A percentile compares a stretch with the other conserved stretches of the same genome.
Evolutionary conservation across 352 stramenopile genomes (phyloP).

Genomic region (Globisporangium splendens): DNA sequence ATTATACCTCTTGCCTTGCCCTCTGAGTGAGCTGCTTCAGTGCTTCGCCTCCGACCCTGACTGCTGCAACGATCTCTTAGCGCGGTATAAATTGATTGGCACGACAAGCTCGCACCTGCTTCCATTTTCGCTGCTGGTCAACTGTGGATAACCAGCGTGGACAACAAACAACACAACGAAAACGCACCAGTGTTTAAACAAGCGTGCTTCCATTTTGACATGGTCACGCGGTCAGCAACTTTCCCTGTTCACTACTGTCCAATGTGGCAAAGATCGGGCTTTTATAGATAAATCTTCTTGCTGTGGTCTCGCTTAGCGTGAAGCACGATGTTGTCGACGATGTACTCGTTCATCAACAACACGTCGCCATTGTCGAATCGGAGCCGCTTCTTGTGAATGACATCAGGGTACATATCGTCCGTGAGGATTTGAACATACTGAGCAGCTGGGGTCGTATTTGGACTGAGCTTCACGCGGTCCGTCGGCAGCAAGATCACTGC

Average conservation of each 20-base stretch:
- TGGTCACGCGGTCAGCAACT: too few relatives aligned
- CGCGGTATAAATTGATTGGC: constrained; percentile 10
- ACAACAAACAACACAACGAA: background rate
- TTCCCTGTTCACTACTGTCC: too few relatives aligned
- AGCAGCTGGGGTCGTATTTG: constrained; percentile 56
- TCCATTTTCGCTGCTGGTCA: constrained; percentile 12
- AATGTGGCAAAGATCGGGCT: too few relatives aligned
- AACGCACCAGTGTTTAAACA: too few relatives aligned
- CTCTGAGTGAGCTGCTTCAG: constrained; percentile 3
- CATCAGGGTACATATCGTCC: constrained; percentile 61
- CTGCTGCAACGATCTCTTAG: constrained; percentile 3
- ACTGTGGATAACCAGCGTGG: constrained; percentile 7
- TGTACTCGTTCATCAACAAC: constrained; percentile 65
- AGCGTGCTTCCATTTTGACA: too few relatives aligned
- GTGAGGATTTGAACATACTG: constrained; percentile 73
- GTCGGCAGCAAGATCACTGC: constrained; percentile 54
- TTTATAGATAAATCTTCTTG: constrained; percentile 64
- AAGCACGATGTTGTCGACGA: constrained; percentile 59
- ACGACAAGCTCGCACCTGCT: constrained; percentile 6
- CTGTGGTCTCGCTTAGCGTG: constrained; percentile 48
- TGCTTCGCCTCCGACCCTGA: background rate
- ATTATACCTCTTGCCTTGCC: constrained; percentile 11
- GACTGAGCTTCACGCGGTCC: constrained; percentile 44
- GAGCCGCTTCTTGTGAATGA: constrained; percentile 72
- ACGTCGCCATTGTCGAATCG: constrained; percentile 60